Evolutionary conservation across 2,329 filamentous ascomycete species (phyloP), one percentile per base, ranked within the genome.

Genomic region (Aspergillus piperis): DNA sequence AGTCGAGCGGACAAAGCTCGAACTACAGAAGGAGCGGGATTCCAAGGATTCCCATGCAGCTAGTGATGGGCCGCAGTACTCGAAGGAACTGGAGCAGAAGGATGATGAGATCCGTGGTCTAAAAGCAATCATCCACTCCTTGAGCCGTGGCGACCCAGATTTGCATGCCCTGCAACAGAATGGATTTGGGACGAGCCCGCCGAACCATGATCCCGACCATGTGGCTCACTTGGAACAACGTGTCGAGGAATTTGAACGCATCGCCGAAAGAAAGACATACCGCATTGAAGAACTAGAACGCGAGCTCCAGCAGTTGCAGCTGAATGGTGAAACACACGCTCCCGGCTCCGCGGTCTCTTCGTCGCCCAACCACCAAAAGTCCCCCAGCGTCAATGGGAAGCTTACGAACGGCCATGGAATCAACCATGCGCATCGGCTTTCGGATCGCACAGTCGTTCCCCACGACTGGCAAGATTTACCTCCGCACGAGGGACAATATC

Each of bases 71-170:
- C 69, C 73, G 15, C 70, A 71, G 23, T 75, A 81, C 50, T 84
- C 85, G 47, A 91, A 91, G 75, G 92, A 96, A 64, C 78, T 98
- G 30, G 92, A 96, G 73, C 90, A 96, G 72, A 95, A 96, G 73
- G 94, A 99, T 70, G 95, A 99, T 69, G 95, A 99, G 80, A 98
- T 99, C 71, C 86, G 94, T 63, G 95, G 95, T 50, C 84, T 99
- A 65, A 99, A 98, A 77, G 94, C 95, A 47, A 98, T 99, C 72
- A 98, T 99, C 62, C 94, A 98, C 77, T 96, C 92, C 17, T 83
- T 99, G 39, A 96, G 92, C 74, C 85, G 92, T 62, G 91, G 76
- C 25, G 77, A 76, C 30, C 67, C 72, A 13, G 70, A 70, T 58
- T 64, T 71, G 23, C 59, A 68, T 38, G 61, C 70, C 42, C 58